Evolutionary conservation across 768 basidiomycete species (phyloP).

Genomic region (Lactarius tabidus): DNA sequence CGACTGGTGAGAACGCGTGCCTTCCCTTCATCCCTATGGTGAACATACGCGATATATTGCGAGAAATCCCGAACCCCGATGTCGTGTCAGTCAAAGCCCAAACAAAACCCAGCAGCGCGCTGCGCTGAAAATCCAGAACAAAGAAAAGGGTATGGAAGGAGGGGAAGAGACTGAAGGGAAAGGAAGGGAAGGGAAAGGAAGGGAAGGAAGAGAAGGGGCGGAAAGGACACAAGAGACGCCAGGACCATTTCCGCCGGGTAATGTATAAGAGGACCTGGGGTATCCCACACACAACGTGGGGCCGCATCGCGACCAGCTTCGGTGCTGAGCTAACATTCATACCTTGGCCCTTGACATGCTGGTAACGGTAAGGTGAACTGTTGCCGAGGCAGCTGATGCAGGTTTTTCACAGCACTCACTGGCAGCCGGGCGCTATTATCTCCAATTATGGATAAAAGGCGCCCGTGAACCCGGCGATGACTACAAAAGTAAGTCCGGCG

Average conservation of each 20-base stretch:
- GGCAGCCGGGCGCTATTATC: background rate
- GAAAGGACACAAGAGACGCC: background rate
- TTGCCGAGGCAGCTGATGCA: background rate
- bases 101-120: slow-evolving; percentile 19
- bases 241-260: background rate
- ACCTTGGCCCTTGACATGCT: background rate
- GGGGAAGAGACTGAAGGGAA: background rate
- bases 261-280: background rate
- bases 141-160: background rate
- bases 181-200: background rate
- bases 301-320: background rate
- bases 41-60: slow-evolving; percentile 1
- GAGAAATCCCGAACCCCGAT: slow-evolving; percentile 8
- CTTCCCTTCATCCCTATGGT: background rate
- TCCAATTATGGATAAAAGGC: background rate
- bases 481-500: background rate
- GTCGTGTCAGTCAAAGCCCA: background rate
- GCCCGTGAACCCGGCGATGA: background rate
- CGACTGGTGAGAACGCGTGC: background rate
- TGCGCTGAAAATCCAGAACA: slow-evolving; percentile 5
- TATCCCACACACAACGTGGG: slow-evolving; percentile 1
- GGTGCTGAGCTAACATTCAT: background rate
- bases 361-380: background rate
- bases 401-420: background rate
- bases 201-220: background rate